These are phyloP conservation scores for Phytophthora foliorum DNA, from an alignment of 352 stramenopile genomes.

Conservation along the genomic window DNA sequence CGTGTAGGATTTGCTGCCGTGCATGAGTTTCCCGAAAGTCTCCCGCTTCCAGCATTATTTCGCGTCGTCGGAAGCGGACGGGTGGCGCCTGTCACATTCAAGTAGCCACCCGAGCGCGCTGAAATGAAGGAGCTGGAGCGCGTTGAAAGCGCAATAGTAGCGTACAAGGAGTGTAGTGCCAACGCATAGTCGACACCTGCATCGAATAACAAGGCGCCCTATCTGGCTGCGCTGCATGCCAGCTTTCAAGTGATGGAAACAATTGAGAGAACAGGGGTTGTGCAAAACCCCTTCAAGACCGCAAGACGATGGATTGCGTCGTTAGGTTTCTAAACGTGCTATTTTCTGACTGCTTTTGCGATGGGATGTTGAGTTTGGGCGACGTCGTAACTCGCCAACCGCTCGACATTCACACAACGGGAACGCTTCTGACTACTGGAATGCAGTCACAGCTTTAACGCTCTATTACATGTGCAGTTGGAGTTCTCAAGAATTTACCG, in stretches of 20 bases:
- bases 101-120: background rate
- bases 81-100: background rate
- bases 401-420: background rate
- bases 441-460: background rate
- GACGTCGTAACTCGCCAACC: background rate
- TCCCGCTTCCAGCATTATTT: slow-evolving; percentile 5
- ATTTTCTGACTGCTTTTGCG: background rate
- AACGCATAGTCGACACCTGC: slow-evolving; percentile 3
- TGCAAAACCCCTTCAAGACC: background rate
- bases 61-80: slow-evolving; percentile 2
- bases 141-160: background rate
- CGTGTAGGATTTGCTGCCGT: too few relatives aligned
- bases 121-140: slow-evolving; percentile 8
- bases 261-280: background rate
- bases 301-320: background rate
- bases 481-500: background rate
- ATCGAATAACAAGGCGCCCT: background rate
- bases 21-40: too few relatives aligned
- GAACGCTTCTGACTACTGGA: background rate
- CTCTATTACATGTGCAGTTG: background rate
- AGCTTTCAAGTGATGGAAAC: background rate
- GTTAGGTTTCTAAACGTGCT: background rate
- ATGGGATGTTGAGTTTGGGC: background rate
- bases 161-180: background rate
- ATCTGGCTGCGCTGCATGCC: background rate